phyloP scores from a whole-genome alignment of 2,329 filamentous ascomycete species.

The Diplodia sapinea region DNA sequence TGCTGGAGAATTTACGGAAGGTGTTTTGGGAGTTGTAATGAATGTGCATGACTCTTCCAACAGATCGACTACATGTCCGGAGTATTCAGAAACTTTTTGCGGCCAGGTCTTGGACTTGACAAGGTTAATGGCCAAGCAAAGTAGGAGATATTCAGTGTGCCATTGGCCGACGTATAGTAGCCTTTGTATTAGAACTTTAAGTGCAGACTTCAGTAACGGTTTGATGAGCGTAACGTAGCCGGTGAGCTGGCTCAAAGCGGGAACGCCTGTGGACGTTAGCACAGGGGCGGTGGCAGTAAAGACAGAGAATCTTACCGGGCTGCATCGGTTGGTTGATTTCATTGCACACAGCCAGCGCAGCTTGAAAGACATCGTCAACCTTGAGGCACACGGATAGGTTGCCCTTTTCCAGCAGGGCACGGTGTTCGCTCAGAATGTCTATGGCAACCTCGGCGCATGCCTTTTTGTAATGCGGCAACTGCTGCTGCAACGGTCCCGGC shows the following conservation, averaged over 20 bases:
- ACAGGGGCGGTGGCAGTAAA: no score
- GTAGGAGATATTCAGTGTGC: conserved; percentile 14
- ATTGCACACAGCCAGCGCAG: conserved; percentile 6
- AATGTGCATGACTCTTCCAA: conserved; percentile 13
- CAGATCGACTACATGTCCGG: neutral
- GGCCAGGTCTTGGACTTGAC: conserved; percentile 15
- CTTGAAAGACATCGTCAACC: conserved; percentile 22
- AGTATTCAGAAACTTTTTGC: neutral
- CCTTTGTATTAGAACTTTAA: conserved; percentile 3
- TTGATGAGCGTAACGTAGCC: conserved; percentile 18
- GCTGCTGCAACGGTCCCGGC: neutral
- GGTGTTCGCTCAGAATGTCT: conserved; percentile 4
- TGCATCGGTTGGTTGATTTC: conserved; percentile 10
- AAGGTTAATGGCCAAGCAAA: conserved; percentile 17
- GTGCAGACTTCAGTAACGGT: conserved; percentile 1
- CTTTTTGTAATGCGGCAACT: conserved; percentile 15
- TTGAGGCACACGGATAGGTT: conserved; percentile 11
- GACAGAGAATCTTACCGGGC: neutral
- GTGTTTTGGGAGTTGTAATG: conserved; percentile 18
- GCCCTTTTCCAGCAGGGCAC: neutral
- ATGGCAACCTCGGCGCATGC: conserved; percentile 17
- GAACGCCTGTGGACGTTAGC: neutral
- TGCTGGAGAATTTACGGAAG: neutral
- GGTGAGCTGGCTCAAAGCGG: neutral
- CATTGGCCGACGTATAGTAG: conserved; percentile 9